Evolutionary conservation across 2,329 filamentous ascomycete genomes (phyloP), one percentile per base, ranked within the genome.

Genomic region (Colletotrichum sp.): DNA sequence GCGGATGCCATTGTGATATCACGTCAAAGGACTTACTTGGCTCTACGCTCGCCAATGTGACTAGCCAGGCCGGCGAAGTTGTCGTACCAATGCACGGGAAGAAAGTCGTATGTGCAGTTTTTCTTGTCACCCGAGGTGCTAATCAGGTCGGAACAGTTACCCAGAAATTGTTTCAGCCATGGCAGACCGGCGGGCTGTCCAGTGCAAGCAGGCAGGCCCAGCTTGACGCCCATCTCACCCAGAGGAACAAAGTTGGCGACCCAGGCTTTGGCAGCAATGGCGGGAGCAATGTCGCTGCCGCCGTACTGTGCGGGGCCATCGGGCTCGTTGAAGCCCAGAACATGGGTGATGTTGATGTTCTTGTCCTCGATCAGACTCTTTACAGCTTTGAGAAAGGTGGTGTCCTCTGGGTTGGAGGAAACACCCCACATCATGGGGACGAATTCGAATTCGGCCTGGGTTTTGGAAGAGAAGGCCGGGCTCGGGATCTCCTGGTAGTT

Each of bases 371-470:
- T 88, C 68, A 93, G 87, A 2, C 79, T 78, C 79, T 87, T 89
- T 52, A 96, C 90, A 3, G 88, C 86, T 71, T 89, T 84, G 55
- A 92, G 87, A 83, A 96, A 96, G 1, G 88, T 86, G 1, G 89
- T 92, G 81, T 91, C 88, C 71, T 87, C 85, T 32, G 86, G 82
- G 72, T 88, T 81, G 0, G 84, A 75, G 5, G 87, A 85, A 12
- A 90, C 86, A 36, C 94, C 94, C 93, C 93, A 96, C 76, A 96
- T 90, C 94, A 96, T 95, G 67, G 95, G 95, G 2, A 96, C 92
- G 83, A 95, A 97, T 82, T 95, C 89, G 79, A 96, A 91, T 16
- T 88, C 83, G 16, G 87, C 85, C 79, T 93, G 90, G 0, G 88
- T 79, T 34, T 88, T 80, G 66, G 87, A 83, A 55, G 83, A 78